Percentiles rank a stretch among this genome's conserved stretches.
phyloP scores from a whole-genome alignment of 306 rosid genomes.

The Dicorynia guianensis region DNA sequence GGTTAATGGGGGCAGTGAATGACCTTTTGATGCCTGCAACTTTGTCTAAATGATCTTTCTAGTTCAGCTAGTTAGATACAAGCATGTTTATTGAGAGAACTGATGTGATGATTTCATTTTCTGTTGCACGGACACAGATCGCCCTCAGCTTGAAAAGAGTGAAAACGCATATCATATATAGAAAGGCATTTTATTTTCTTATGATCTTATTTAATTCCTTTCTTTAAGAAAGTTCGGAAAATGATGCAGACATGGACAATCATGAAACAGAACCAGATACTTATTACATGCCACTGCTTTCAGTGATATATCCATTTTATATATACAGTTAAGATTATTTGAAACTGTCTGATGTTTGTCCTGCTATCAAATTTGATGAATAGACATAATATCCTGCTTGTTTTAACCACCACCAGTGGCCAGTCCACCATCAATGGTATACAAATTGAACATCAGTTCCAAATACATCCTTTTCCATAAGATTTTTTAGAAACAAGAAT shows the following conservation, averaged over 20 bases:
- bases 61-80: slow-evolving; percentile 31
- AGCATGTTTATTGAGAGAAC: slow-evolving; percentile 30
- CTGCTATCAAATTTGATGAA: slow-evolving; percentile 38
- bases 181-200: slow-evolving; percentile 32
- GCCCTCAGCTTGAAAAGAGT: slow-evolving; percentile 39
- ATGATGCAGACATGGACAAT: slow-evolving; percentile 41
- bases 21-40: slow-evolving; percentile 46
- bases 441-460: slow-evolving; percentile 32
- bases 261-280: slow-evolving; percentile 60
- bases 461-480: slow-evolving; percentile 32
- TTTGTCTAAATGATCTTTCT: slow-evolving; percentile 35
- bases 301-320: slow-evolving; percentile 11
- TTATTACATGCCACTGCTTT: slow-evolving; percentile 34
- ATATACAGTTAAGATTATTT: slow-evolving; percentile 17
- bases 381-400: slow-evolving; percentile 31
- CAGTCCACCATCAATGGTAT: slow-evolving; percentile 32
- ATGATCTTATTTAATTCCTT: slow-evolving; percentile 24
- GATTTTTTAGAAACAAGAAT: slow-evolving; percentile 19
- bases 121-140: slow-evolving; percentile 40
- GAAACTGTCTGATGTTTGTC: slow-evolving; percentile 41
- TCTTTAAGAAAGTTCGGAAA: slow-evolving; percentile 29
- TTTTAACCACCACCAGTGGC: slow-evolving; percentile 13
- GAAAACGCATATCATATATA: slow-evolving; percentile 28
- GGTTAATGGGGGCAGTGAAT: slow-evolving; percentile 39
- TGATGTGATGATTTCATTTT: slow-evolving; percentile 15